Conservation (phyloP, 2,329 filamentous ascomycete genomes). For the Fusarium sp. region DNA sequence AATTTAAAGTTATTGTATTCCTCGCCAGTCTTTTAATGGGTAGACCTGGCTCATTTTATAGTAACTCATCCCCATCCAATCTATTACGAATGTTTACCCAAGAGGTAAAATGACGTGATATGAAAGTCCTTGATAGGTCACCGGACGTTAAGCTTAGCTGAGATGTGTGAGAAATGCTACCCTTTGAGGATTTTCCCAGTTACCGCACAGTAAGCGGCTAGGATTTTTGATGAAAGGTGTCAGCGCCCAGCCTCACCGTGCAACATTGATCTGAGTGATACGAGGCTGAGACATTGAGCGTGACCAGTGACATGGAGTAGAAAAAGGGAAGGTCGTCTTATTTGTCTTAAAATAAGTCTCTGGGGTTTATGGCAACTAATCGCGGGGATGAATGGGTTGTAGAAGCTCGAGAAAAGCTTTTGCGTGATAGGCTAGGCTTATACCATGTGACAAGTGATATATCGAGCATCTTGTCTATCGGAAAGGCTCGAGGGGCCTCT, state of each 20-base stretch:
- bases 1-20: rapidly evolving
- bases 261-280: background rate
- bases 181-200: rapidly evolving
- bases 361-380: too few species aligned
- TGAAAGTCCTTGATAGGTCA: background rate
- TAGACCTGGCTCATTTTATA: background rate
- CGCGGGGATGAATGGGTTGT: too few species aligned
- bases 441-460: too few species aligned
- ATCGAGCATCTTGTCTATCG: too few species aligned
- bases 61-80: rapidly evolving
- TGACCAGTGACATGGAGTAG: background rate
- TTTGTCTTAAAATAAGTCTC: too few species aligned
- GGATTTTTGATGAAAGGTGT: background rate
- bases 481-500: too few species aligned
- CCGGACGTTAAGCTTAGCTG: constrained; percentile 9
- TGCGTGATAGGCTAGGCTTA: too few species aligned
- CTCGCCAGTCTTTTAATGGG: background rate
- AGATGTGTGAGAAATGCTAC: constrained; percentile 5
- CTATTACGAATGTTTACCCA: rapidly evolving
- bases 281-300: background rate
- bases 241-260: background rate
- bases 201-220: background rate
- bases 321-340: background rate
- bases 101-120: background rate
- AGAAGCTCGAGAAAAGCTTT: too few species aligned